A percentile compares a stretch with the other conserved stretches of the same genome.
These are phyloP conservation scores for Penicillium psychrosexuale DNA, from an alignment of 2,329 filamentous ascomycete genomes.

Conservation along the genomic window DNA sequence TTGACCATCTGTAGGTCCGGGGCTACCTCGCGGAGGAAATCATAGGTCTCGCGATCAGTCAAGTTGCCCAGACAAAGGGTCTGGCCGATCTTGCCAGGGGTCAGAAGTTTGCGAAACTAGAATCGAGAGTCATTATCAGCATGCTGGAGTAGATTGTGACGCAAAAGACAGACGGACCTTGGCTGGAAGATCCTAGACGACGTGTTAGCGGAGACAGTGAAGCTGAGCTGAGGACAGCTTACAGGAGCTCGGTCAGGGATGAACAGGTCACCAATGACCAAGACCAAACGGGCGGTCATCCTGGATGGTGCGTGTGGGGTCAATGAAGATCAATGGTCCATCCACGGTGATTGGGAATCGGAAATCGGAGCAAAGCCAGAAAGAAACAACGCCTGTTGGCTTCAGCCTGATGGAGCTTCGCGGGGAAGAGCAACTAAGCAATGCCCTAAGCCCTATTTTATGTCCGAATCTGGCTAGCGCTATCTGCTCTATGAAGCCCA, in stretches of 20 bases:
- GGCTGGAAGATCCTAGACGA: constrained; percentile 69
- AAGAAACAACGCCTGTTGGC: constrained; percentile 6
- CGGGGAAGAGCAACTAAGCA: constrained; percentile 18
- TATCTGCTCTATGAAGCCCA: not conserved
- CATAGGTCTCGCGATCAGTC: constrained; percentile 75
- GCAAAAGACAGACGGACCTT: constrained; percentile 59
- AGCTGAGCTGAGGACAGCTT: constrained; percentile 26
- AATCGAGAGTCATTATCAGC: constrained; percentile 8
- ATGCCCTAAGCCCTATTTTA: constrained; percentile 17
- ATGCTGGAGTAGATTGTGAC: not conserved
- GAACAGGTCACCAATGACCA: constrained; percentile 89
- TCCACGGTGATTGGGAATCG: constrained; percentile 17
- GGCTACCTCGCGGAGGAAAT: constrained; percentile 71
- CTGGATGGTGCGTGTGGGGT: constrained; percentile 20
- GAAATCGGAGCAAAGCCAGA: not conserved
- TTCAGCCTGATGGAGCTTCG: constrained; percentile 15
- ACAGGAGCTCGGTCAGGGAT: constrained; percentile 87
- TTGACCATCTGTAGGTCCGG: constrained; percentile 70
- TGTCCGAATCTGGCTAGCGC: constrained; percentile 4
- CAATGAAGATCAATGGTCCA: constrained; percentile 27
- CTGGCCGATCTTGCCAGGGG: constrained; percentile 78
- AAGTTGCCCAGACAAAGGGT: constrained; percentile 77
- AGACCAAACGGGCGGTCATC: constrained; percentile 82
- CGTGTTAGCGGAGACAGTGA: constrained; percentile 18
- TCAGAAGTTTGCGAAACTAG: constrained; percentile 81